Percentiles rank a stretch among this genome's conserved stretches.
Evolutionary conservation across 164 flowering plant genomes (phyloP).

Genomic region (Magnolia sinica): DNA sequence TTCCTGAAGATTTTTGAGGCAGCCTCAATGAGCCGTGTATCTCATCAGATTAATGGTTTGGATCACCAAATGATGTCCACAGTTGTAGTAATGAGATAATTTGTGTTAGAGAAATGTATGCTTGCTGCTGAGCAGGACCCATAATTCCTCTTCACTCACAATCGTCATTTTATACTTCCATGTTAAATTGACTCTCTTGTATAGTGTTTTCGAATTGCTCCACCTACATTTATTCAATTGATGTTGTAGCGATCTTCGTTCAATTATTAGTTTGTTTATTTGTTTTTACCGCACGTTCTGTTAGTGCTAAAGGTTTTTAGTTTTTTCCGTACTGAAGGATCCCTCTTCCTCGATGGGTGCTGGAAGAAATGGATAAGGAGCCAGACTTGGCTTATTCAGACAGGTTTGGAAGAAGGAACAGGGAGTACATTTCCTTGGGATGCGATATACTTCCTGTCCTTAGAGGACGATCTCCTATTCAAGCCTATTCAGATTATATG

Average conservation of each 20-base stretch:
- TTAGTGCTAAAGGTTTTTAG: neutral
- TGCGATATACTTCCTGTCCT: constrained; percentile 64
- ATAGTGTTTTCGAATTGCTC: neutral
- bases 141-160: neutral
- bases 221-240: neutral
- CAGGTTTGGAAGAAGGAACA: constrained; percentile 54
- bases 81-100: neutral
- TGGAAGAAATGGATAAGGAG: constrained; percentile 48
- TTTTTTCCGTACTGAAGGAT: constrained; percentile 38
- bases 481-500: constrained; percentile 70
- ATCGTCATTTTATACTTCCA: neutral
- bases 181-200: no score
- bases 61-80: neutral
- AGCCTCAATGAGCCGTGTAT: neutral
- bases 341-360: constrained; percentile 72
- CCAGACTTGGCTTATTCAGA: constrained; percentile 60
- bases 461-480: constrained; percentile 62
- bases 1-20: neutral
- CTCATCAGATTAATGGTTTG: neutral
- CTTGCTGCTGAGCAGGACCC: neutral
- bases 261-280: no score
- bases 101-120: neutral
- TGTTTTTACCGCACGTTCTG: neutral
- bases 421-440: constrained; percentile 67
- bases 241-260: neutral